phyloP scores from a whole-genome alignment of 176 grass and related monocot genomes.

The Olyra latifolia region DNA sequence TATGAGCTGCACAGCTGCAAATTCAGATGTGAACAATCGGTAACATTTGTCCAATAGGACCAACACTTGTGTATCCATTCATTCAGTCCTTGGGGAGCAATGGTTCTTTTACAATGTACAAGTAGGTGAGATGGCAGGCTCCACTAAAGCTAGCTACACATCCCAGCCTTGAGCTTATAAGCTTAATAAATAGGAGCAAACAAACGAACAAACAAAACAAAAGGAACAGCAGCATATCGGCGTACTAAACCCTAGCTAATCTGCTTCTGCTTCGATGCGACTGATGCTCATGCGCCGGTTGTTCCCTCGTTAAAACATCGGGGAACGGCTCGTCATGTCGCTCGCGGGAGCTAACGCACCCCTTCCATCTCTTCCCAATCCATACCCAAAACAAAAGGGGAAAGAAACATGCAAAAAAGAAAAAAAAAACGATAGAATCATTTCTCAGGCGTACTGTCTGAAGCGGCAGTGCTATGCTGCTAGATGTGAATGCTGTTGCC shows the following conservation, averaged over 20 bases:
- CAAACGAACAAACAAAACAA: constrained; percentile 44
- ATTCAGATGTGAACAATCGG: neutral
- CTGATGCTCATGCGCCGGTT: constrained; percentile 5
- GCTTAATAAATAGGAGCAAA: constrained; percentile 25
- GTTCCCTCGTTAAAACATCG: constrained; percentile 68
- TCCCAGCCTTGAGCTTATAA: constrained; percentile 27
- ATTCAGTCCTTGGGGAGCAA: constrained; percentile 18
- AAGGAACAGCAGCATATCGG: constrained; percentile 33
- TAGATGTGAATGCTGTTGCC: constrained; percentile 64
- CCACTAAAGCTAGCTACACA: constrained; percentile 47
- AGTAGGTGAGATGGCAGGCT: constrained; percentile 44
- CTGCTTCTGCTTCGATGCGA: constrained; percentile 44
- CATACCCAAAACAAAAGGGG: neutral
- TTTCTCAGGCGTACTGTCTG: neutral
- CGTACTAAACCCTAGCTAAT: constrained; percentile 49
- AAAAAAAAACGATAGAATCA: neutral
- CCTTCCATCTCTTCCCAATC: constrained; percentile 36
- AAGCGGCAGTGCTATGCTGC: neutral
- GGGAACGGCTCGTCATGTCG: constrained; percentile 54
- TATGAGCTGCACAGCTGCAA: neutral
- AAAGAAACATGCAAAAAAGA: constrained; percentile 1
- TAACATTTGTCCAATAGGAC: neutral
- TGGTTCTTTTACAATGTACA: constrained; percentile 59
- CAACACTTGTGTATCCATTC: constrained; percentile 34
- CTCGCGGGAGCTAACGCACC: constrained; percentile 33